Base-by-base conservation (phyloP, 495 filamentous ascomycete species). In the Xylaria sp. region DNA sequence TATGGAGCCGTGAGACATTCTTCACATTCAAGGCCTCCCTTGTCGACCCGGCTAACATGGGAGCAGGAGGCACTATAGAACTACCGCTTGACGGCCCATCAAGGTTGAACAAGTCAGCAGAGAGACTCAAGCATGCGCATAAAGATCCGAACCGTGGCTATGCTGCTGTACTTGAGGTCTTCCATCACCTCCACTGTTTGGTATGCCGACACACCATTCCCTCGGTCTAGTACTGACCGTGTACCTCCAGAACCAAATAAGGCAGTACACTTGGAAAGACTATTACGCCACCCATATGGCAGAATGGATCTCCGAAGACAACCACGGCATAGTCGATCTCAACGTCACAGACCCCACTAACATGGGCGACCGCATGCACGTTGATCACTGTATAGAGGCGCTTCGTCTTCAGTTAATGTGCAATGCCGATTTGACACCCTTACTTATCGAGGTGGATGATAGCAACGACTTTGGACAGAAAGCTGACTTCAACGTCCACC, bases 331-430 rank as follows among this genome's bases (percentile, higher is more conserved):
- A 11, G 65, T 68, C 8, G 52, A 68, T 29, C 52, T 68, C 29
- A 40, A 68, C 37, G 21, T 68, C 15, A 21, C 65, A 17, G 37
- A 44, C 21, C 37, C 24, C 8, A 37, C 31, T 26, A 35, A 12
- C 21, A 33, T 71, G 5, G 67, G 29, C 14, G 67, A 70, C 46
- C 70, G 72, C 24, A 71, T 67, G 55, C 76, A 78, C 29, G 69
- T 77, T 5, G 76, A 78, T 41, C 76, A 77, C 61, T 78, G 76
- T 52, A 78, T 78, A 21, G 76, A 78, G 75, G 71, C 70, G 17
- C 35, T 78, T 6, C 58, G 76, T 2, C 29, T 77, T 2, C 55
- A 68, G 41, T 58, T 77, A 40, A 77, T 78, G 75, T 78, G 76
- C 70, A 40, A 53, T 43, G 73, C 48, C 2, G 76, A 78, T 53